Evolutionary conservation across 1,139 yeast species (phyloP).

Genomic region (Meyerozyma carpophila): DNA sequence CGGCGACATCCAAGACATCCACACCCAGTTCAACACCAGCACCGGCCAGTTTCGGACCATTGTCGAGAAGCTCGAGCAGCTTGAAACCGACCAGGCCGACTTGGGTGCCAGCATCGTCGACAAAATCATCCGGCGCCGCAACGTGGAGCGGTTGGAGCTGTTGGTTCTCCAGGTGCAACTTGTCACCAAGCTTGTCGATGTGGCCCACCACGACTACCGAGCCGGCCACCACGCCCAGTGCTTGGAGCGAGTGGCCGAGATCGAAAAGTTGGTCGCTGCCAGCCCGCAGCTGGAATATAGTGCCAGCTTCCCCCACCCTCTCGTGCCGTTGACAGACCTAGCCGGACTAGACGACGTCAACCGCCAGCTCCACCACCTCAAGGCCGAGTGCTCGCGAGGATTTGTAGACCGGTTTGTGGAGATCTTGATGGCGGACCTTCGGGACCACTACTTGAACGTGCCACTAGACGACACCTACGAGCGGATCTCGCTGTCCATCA

Average conservation of each 20-base stretch:
- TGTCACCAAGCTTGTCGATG: constrained; percentile 43
- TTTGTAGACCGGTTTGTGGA: constrained; percentile 55
- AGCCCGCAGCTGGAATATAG: background rate
- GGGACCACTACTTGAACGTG: constrained; percentile 48
- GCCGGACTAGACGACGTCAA: constrained; percentile 57
- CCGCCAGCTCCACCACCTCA: constrained; percentile 45
- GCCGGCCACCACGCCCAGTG: constrained; percentile 35
- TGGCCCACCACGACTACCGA: constrained; percentile 46
- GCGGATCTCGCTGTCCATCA: constrained; percentile 34
- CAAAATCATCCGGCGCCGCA: constrained; percentile 49
- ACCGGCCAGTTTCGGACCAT: constrained; percentile 45
- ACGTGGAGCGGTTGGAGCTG: constrained; percentile 59
- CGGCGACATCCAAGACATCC: constrained; percentile 66
- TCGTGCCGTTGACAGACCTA: constrained; percentile 47
- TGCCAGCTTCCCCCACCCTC: constrained; percentile 44
- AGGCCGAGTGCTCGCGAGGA: constrained; percentile 59
- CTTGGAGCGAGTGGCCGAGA: constrained; percentile 50
- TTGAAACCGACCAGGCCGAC: constrained; percentile 48
- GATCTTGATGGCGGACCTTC: constrained; percentile 54
- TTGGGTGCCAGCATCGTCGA: constrained; percentile 50
- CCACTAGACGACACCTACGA: constrained; percentile 46
- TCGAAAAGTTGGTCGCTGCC: constrained; percentile 45
- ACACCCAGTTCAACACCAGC: constrained; percentile 50
- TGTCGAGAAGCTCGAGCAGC: constrained; percentile 29
- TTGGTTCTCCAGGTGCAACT: constrained; percentile 59